Percentiles rank a stretch among this genome's conserved stretches.
These are phyloP conservation scores for Suillus placidus DNA, from an alignment of 768 basidiomycete genomes.

Conservation along the genomic window DNA sequence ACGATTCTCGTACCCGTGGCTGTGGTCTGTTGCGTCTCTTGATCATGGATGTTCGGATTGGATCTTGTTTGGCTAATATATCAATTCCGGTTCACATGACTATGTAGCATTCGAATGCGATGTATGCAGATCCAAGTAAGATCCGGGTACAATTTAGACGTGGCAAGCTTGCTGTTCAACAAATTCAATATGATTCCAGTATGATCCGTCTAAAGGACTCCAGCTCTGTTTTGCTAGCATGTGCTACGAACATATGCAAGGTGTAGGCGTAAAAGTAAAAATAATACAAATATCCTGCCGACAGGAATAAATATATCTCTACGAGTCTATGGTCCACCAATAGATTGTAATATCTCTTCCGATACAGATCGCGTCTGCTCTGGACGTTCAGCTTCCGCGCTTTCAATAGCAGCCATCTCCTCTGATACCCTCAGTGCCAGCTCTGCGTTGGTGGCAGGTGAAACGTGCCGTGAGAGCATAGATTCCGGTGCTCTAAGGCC, in stretches of 20 bases:
- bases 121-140: constrained; percentile 4
- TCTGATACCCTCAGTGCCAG: constrained; percentile 1
- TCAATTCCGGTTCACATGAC: not conserved
- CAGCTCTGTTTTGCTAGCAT: constrained; percentile 2
- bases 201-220: not conserved
- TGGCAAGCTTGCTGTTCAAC: not conserved
- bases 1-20: constrained; percentile 54
- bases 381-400: not conserved
- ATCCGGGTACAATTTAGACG: not conserved
- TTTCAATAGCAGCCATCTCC: constrained; percentile 17
- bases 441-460: constrained; percentile 31
- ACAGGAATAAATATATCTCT: constrained; percentile 15
- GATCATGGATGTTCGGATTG: constrained; percentile 52
- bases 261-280: constrained; percentile 3
- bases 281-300: constrained; percentile 12
- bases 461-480: constrained; percentile 50
- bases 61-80: not conserved
- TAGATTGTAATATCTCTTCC: constrained; percentile 21
- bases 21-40: constrained; percentile 76
- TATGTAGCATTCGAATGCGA: not conserved
- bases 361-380: constrained; percentile 16
- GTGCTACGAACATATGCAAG: constrained; percentile 3
- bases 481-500: constrained; percentile 68
- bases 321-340: constrained; percentile 15
- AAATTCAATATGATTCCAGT: constrained; percentile 14